A percentile compares a stretch with the other conserved stretches of the same genome.
phyloP scores from a whole-genome alignment of 2,329 filamentous ascomycete species.

The Talaromyces sp. region DNA sequence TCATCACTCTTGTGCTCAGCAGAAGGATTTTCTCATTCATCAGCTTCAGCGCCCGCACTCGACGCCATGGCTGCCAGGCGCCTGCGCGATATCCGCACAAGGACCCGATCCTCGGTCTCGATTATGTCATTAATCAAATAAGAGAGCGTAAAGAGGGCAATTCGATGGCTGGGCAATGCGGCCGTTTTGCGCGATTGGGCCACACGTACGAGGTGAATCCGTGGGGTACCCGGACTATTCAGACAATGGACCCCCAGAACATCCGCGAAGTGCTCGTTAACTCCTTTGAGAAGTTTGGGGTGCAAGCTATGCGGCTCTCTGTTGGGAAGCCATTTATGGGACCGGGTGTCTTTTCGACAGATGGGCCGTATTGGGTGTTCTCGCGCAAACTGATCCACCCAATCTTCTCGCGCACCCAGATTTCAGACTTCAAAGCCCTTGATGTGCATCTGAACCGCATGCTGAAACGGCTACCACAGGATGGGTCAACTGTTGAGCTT shows the following conservation, averaged over 20 bases:
- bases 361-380: constrained; percentile 62
- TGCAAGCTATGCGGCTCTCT: not conserved
- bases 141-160: not conserved
- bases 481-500: constrained; percentile 3
- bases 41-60: not conserved
- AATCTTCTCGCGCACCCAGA: not conserved
- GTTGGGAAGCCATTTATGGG: constrained; percentile 31
- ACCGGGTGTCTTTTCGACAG: constrained; percentile 58
- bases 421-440: not conserved
- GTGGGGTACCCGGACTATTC: not conserved
- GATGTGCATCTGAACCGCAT: constrained; percentile 2
- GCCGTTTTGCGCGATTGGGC: not conserved
- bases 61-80: not conserved
- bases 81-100: constrained; percentile 3
- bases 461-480: not conserved
- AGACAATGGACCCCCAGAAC: constrained; percentile 1
- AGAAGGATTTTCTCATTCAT: not conserved
- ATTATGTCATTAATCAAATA: constrained; percentile 1
- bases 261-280: constrained; percentile 2
- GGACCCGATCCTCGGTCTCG: constrained; percentile 2
- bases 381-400: constrained; percentile 1
- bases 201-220: constrained; percentile 5
- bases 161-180: not conserved
- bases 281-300: constrained; percentile 4
- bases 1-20: not conserved